phyloP scores from a whole-genome alignment of 495 filamentous ascomycete species.

The Parathielavia appendiculata region DNA sequence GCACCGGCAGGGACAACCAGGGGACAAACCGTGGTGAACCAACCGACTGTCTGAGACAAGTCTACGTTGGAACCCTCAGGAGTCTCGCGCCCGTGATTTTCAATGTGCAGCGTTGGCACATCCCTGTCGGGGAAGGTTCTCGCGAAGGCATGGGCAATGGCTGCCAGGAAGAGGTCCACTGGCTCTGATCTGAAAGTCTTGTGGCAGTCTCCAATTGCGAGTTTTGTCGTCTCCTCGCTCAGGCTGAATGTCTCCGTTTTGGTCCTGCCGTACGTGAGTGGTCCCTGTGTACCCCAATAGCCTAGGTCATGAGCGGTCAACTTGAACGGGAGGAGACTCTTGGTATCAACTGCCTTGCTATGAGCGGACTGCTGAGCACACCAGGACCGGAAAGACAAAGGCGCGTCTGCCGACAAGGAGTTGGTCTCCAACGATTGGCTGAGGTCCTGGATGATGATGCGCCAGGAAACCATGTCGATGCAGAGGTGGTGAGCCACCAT shows the following conservation, averaged over 20 bases:
- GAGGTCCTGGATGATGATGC: constrained; percentile 54
- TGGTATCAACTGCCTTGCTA: constrained; percentile 13
- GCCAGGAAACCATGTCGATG: constrained; percentile 59
- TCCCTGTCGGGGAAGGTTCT: constrained; percentile 38
- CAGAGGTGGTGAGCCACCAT: constrained; percentile 55
- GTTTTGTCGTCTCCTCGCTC: constrained; percentile 22
- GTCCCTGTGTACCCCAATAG: constrained; percentile 30
- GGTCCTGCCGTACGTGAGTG: constrained; percentile 21
- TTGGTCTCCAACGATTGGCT: constrained; percentile 46
- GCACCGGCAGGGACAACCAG: constrained; percentile 26
- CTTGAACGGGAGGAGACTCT: constrained; percentile 16
- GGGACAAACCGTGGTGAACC: constrained; percentile 57
- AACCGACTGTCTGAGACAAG: constrained; percentile 55
- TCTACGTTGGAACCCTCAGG: constrained; percentile 47
- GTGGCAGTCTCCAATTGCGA: constrained; percentile 24
- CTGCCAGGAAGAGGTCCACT: constrained; percentile 31
- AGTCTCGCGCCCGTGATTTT: constrained; percentile 54
- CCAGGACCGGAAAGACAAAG: constrained; percentile 53
- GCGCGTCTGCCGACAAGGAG: constrained; percentile 7
- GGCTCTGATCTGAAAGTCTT: constrained; percentile 30
- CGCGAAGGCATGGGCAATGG: constrained; percentile 31
- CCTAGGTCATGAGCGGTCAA: constrained; percentile 17
- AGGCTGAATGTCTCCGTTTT: constrained; percentile 22
- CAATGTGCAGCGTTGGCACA: constrained; percentile 41
- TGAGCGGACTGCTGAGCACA: constrained; percentile 36